Evolutionary conservation across 2,329 filamentous ascomycete species (phyloP), one percentile per base, ranked within the genome.

Genomic region (Gnomoniopsis sp.): DNA sequence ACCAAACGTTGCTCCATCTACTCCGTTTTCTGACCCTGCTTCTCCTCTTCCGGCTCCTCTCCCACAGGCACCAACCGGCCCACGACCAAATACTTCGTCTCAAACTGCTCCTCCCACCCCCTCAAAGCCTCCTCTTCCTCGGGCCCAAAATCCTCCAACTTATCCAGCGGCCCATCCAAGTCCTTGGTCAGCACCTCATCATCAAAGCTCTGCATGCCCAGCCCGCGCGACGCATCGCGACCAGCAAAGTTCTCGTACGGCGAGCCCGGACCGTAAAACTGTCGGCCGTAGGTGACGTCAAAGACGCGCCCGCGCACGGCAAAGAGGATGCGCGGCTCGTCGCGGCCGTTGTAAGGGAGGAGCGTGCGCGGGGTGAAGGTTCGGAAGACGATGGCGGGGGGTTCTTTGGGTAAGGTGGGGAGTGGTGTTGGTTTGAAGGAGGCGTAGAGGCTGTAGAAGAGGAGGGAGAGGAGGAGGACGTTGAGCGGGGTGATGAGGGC

Each of bases 181-280:
- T 97, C 89, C 79, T 93, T 86, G 19, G 95, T 98, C 75, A 98
- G 77, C 92, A 98, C 96, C 7, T 93, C 89, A 79, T 90, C 86
- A 71, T 97, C 95, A 73, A 99, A 98, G 77, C 91, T 96, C 60
- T 93, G 91, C 73, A 85, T 90, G 1, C 95, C 93, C 61, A 99
- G 77, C 1, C 95, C 95, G 54, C 93, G 83, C 64, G 85, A 91
- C 21, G 95, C 95, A 33, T 99, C 95, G 43, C 93, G 81, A 0
- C 95, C 95, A 0, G 95, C 95, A 71, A 99, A 99, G 77, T 98
- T 98, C 73, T 88, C 88, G 74, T 99, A 99, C 2, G 93, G 92
- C 0, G 93, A 93, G 14, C 92, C 93, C 21, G 95, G 95, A 3
- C 95, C 95, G 76, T 99, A 99, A 75, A 98, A 98, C 78, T 96